Percentiles rank a stretch among this genome's conserved stretches.
phyloP scores from a whole-genome alignment of 176 grass and related monocot species.

The Sorghum bicolor region Sorghum_bicolor_NCBIv3 NC_012870.2:71799001-71799500 shows the following conservation, averaged over 20 bases:
- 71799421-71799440: not conserved
- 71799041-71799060: constrained; percentile 64
- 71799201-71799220: not conserved
- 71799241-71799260: not conserved
- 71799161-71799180: constrained; percentile 3
- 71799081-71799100: constrained; percentile 61
- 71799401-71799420: not conserved
- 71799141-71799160: constrained; percentile 1
- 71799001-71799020: constrained; percentile 70
- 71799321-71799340: not conserved
- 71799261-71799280: not conserved
- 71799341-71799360: not conserved
- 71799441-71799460: not conserved
- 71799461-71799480: not conserved
- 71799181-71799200: not conserved
- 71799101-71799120: constrained; percentile 13
- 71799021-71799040: constrained; percentile 68
- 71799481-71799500: not conserved
- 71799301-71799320: not conserved
- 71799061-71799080: constrained; percentile 89
- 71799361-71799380: not conserved
- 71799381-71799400: not conserved
- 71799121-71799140: not conserved
- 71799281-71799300: not conserved
- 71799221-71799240: not conserved